phyloP scores from a whole-genome alignment of 75 land plant genomes.

The Sequoiadendron giganteum region DNA sequence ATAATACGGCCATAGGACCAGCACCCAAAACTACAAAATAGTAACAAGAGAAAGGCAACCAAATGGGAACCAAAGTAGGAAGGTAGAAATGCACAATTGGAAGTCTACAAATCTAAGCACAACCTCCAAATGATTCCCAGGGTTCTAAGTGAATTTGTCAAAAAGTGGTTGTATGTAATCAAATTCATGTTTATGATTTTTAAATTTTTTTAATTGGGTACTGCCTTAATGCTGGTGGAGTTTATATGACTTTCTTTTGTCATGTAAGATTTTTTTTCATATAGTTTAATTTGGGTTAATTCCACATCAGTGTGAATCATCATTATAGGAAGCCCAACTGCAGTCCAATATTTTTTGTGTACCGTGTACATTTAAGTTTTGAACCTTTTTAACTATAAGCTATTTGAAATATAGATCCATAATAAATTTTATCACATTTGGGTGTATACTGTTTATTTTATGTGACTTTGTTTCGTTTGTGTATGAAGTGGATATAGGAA shows the following conservation, averaged over 20 bases:
- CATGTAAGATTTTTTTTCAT: no score
- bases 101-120: no score
- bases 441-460: no score
- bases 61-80: no score
- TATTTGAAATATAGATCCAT: neutral
- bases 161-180: neutral
- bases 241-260: no score
- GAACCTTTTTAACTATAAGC: neutral
- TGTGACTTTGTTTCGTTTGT: neutral
- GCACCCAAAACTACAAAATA: no score
- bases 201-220: no score
- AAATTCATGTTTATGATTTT: neutral
- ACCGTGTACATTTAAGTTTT: neutral
- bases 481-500: neutral
- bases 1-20: no score
- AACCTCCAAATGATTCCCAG: neutral
- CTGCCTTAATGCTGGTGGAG: no score
- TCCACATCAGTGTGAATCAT: neutral
- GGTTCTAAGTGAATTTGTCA: neutral
- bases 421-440: neutral
- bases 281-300: neutral
- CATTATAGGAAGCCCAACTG: neutral
- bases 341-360: neutral
- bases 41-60: no score
- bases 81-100: no score